phyloP scores from a whole-genome alignment of 306 rosid genomes.

The Dalbergia cultrata region DNA sequence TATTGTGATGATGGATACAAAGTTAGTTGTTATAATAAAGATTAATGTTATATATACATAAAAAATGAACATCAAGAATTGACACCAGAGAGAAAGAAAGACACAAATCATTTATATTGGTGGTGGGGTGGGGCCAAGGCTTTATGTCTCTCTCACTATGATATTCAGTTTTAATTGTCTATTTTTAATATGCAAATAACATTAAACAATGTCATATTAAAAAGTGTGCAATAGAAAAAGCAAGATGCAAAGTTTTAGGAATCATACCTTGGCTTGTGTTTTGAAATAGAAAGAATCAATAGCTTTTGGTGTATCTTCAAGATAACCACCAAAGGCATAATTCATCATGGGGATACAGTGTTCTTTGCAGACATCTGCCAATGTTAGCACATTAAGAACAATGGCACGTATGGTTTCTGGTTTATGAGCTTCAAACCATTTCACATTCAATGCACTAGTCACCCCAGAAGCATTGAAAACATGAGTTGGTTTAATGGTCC shows the following conservation, averaged over 20 bases:
- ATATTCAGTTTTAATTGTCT: no score
- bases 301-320: slow-evolving; percentile 51
- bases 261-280: slow-evolving; percentile 62
- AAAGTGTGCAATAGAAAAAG: neutral
- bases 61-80: no score
- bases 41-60: no score
- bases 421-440: slow-evolving; percentile 66
- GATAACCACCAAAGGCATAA: slow-evolving; percentile 39
- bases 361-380: slow-evolving; percentile 48
- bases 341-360: slow-evolving; percentile 43
- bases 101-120: no score
- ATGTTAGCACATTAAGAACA: slow-evolving; percentile 51
- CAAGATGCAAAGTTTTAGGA: neutral
- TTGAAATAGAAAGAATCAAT: slow-evolving; percentile 56
- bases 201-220: neutral
- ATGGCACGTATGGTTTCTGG: slow-evolving; percentile 48
- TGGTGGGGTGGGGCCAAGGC: no score
- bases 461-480: slow-evolving; percentile 61
- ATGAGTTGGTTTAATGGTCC: slow-evolving; percentile 59
- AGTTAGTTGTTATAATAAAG: neutral
- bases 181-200: no score
- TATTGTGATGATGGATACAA: slow-evolving; percentile 21
- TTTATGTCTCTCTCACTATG: no score
- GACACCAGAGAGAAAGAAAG: no score
- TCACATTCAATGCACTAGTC: slow-evolving; percentile 56